Evolutionary conservation across 495 filamentous ascomycete genomes (phyloP).

Genomic region (Penicillium maclennaniae): DNA sequence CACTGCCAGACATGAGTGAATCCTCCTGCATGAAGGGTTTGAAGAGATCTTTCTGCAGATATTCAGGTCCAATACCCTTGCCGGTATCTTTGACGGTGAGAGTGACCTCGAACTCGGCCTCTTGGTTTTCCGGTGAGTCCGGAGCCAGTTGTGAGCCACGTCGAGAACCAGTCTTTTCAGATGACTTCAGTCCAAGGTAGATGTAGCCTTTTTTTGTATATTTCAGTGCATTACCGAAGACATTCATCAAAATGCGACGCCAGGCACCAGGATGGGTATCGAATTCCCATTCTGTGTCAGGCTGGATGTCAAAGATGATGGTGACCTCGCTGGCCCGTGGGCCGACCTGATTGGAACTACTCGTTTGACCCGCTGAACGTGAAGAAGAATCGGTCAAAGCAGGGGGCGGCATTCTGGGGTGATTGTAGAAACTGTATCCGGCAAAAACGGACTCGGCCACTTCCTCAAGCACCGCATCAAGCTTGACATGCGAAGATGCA

Average conservation of each 20-base stretch:
- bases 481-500: slow-evolving; percentile 22
- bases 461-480: slow-evolving; percentile 54
- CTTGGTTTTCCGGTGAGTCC: not conserved
- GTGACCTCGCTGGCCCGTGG: slow-evolving; percentile 26
- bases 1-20: slow-evolving; percentile 59
- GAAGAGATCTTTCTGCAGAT: slow-evolving; percentile 57
- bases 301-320: slow-evolving; percentile 56
- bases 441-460: slow-evolving; percentile 57
- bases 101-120: slow-evolving; percentile 15
- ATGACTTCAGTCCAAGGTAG: slow-evolving; percentile 21
- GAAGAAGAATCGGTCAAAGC: slow-evolving; percentile 15
- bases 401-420: slow-evolving; percentile 16
- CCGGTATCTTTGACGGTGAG: slow-evolving; percentile 60
- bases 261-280: slow-evolving; percentile 58
- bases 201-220: slow-evolving; percentile 43
- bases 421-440: slow-evolving; percentile 37
- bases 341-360: not conserved
- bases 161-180: not conserved
- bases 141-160: not conserved
- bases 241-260: slow-evolving; percentile 47
- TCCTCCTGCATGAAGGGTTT: slow-evolving; percentile 70
- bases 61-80: slow-evolving; percentile 56
- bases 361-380: slow-evolving; percentile 5
- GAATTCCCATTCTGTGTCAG: slow-evolving; percentile 49
- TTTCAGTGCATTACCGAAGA: slow-evolving; percentile 45